Evolutionary conservation across 768 basidiomycete genomes (phyloP).

Genomic region (Podaxis sp.): DNA sequence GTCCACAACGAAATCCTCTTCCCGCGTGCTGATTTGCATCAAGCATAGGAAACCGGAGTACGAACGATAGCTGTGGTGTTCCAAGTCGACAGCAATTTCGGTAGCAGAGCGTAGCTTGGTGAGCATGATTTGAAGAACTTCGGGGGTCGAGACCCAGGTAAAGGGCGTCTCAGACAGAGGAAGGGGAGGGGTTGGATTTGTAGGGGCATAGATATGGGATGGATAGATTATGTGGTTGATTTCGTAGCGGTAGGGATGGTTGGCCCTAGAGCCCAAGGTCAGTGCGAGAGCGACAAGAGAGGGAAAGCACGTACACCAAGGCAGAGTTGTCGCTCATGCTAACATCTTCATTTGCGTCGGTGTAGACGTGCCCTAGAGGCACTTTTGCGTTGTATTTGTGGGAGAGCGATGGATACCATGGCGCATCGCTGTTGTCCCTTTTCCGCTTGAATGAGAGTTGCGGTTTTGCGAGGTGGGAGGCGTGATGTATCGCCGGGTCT

Average conservation of each 20-base stretch:
- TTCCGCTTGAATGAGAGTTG: slow-evolving; percentile 67
- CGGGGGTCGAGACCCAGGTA: slow-evolving; percentile 61
- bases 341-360: slow-evolving; percentile 22
- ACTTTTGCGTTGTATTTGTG: slow-evolving; percentile 84
- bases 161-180: slow-evolving; percentile 66
- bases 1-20: slow-evolving; percentile 87
- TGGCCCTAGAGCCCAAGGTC: slow-evolving; percentile 20
- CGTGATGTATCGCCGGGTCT: slow-evolving; percentile 67
- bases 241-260: slow-evolving; percentile 86
- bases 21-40: slow-evolving; percentile 86
- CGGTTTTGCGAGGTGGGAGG: slow-evolving; percentile 73
- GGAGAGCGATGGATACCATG: slow-evolving; percentile 66
- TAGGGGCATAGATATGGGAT: slow-evolving; percentile 48
- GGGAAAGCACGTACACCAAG: slow-evolving; percentile 24
- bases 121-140: slow-evolving; percentile 58
- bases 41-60: slow-evolving; percentile 88
- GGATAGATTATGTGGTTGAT: slow-evolving; percentile 73
- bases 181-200: slow-evolving; percentile 45
- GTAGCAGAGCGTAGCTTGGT: slow-evolving; percentile 54
- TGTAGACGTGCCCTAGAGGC: slow-evolving; percentile 65
- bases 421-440: slow-evolving; percentile 48
- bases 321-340: slow-evolving; percentile 15
- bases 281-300: neutral
- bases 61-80: slow-evolving; percentile 86
- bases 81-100: slow-evolving; percentile 92